Percentiles rank a stretch among this genome's conserved stretches.
Evolutionary conservation across 2,329 filamentous ascomycete species (phyloP).

Genomic region (Trichoderma afroharzianum): DNA sequence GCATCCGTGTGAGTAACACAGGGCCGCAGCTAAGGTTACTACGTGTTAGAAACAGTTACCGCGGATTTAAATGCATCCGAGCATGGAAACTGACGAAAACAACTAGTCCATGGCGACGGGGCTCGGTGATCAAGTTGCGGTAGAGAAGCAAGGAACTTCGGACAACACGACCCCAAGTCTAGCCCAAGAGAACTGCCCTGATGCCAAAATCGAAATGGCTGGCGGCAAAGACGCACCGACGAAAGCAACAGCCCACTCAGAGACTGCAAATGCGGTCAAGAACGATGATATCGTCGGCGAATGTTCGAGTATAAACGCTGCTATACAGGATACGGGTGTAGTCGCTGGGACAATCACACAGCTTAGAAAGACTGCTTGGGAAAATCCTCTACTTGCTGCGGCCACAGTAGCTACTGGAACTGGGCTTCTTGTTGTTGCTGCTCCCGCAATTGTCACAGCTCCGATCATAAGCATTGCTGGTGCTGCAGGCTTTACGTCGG

Average conservation of each 20-base stretch:
- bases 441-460: conserved; percentile 6
- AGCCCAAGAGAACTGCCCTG: not conserved
- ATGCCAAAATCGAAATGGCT: not conserved
- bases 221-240: not conserved
- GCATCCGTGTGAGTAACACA: not conserved
- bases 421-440: not conserved
- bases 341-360: not conserved
- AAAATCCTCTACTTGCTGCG: not conserved
- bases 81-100: not conserved
- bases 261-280: rapidly evolving
- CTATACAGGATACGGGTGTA: not conserved
- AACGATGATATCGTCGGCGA: not conserved
- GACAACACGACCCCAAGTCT: not conserved
- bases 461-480: conserved; percentile 22
- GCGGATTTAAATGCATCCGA: not conserved
- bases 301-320: not conserved
- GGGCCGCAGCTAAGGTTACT: not conserved
- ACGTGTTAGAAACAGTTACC: not conserved
- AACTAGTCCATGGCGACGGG: not conserved
- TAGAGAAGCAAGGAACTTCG: not conserved
- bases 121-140: not conserved
- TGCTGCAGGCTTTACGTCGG: conserved; percentile 22
- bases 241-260: not conserved
- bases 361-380: not conserved
- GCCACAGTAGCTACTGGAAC: not conserved